These are phyloP conservation scores for Picochlorum sp. DNA, from an alignment of 139 green algal species.

Conservation along the genomic window DNA sequence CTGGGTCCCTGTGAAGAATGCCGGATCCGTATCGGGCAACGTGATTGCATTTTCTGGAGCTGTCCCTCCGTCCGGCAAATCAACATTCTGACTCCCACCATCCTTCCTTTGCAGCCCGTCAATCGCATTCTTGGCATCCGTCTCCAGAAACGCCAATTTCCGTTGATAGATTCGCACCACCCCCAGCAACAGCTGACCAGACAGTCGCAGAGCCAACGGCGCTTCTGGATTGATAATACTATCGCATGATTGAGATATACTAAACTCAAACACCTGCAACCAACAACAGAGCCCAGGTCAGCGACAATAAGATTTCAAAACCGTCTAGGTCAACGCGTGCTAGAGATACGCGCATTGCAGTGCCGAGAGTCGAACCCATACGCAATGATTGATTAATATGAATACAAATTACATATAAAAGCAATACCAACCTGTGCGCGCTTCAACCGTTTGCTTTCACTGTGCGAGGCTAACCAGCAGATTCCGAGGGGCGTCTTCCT, in stretches of 20 bases:
- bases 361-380: no score
- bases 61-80: conserved; percentile 41
- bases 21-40: conserved; percentile 38
- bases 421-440: conserved; percentile 52
- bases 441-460: conserved; percentile 70
- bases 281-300: not conserved
- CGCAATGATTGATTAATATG: no score
- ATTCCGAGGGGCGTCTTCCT: conserved; percentile 82
- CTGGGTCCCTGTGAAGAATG: not conserved
- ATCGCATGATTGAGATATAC: conserved; percentile 37
- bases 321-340: no score
- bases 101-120: conserved; percentile 44
- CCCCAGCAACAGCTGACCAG: conserved; percentile 90
- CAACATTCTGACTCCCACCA: conserved; percentile 25
- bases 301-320: not conserved
- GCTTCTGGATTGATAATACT: conserved; percentile 86
- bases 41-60: conserved; percentile 50
- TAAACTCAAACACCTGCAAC: conserved; percentile 10
- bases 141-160: conserved; percentile 65
- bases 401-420: conserved; percentile 23
- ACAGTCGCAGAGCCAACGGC: conserved; percentile 85
- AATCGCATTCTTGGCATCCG: conserved; percentile 60
- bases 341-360: not conserved
- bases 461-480: conserved; percentile 90
- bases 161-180: conserved; percentile 83